Evolutionary conservation across 495 filamentous ascomycete species (phyloP), one percentile per base, ranked within the genome.

Genomic region (Halenospora varia): DNA sequence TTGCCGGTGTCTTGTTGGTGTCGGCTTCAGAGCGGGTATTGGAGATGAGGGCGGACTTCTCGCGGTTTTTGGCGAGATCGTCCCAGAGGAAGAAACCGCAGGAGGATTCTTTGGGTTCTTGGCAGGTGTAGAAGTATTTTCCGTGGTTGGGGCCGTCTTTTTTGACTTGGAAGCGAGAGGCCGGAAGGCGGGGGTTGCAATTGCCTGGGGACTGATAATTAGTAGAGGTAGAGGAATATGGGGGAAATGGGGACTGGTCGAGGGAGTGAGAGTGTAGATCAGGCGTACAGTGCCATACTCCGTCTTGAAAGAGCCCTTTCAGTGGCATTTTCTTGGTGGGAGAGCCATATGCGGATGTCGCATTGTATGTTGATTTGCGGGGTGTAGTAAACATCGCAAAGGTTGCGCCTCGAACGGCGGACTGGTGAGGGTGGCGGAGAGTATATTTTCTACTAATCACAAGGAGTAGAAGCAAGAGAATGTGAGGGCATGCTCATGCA

Each of bases 61-160:
- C 84, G 15, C 84, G 77, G 18, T 56, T 57, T 29, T 77, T 69
- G 0, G 87, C 88, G n/a, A 82, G 78, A 24, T 83, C 79, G 24
- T 77, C 75, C 82, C 84, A 92, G 2, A 90, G 70, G 66, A 90
- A 92, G 75, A 91, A 91, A 15, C 75, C 72, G 68, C 88, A 92
- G 17, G 64, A 56, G 20, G 62, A 62, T 0, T 70, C 62, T 25
- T 75, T 71, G 8, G 71, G 65, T 58, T 80, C 77, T 55, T 80
- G 80, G 66, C 88, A 91, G 6, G 75, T 82, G 64, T 86, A 90
- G 68, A 91, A 89, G 66, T 73, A 80, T 58, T 78, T 67, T n/a
- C 85, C 84, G 52, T 84, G 74, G 63, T 92, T 90, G 40, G 68
- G 64, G 0, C 82, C 79, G n/a, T 80, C 77, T 57, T 88, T 92